Evolutionary conservation across 805 yeast species (phyloP).

Genomic region (Zygoascus tannicola): DNA sequence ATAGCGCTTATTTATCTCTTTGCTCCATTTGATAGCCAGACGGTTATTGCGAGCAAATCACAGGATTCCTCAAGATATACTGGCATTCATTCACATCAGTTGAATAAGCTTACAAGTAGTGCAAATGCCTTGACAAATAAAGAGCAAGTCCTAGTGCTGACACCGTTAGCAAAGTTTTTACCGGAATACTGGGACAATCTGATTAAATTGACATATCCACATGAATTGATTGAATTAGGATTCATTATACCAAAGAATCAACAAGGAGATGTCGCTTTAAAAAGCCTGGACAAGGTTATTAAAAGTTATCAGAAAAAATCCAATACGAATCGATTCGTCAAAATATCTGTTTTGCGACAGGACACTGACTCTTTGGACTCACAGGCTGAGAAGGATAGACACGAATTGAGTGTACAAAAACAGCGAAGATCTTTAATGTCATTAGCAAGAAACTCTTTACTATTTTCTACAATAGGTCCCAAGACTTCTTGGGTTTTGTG

Average conservation of each 20-base stretch:
- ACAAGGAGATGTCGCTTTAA: conserved; percentile 75
- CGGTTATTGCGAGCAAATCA: background rate
- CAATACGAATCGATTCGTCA: conserved; percentile 53
- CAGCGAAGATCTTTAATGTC: conserved; percentile 89
- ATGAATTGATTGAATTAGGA: conserved; percentile 76
- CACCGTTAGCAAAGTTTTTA: conserved; percentile 85
- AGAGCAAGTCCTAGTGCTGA: conserved; percentile 76
- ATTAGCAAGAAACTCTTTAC: conserved; percentile 80
- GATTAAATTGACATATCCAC: conserved; percentile 67
- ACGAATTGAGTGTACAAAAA: conserved; percentile 77
- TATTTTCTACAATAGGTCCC: conserved; percentile 83
- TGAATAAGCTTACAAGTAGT: conserved; percentile 68
- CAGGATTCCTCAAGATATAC: background rate
- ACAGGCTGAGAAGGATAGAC: conserved; percentile 81
- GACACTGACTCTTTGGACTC: conserved; percentile 65
- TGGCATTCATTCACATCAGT: conserved; percentile 54
- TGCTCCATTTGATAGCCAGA: background rate
- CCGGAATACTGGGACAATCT: conserved; percentile 84
- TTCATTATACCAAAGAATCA: conserved; percentile 78
- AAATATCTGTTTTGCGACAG: conserved; percentile 83
- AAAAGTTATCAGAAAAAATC: conserved; percentile 59
- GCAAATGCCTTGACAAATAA: conserved; percentile 62
- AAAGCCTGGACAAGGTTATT: conserved; percentile 63
- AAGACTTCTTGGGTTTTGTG: conserved; percentile 91
- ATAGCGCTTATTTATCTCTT: conserved; percentile 3